Evolutionary conservation across 805 yeast species (phyloP).

Genomic region (Schwanniomyces occidentalis): DNA sequence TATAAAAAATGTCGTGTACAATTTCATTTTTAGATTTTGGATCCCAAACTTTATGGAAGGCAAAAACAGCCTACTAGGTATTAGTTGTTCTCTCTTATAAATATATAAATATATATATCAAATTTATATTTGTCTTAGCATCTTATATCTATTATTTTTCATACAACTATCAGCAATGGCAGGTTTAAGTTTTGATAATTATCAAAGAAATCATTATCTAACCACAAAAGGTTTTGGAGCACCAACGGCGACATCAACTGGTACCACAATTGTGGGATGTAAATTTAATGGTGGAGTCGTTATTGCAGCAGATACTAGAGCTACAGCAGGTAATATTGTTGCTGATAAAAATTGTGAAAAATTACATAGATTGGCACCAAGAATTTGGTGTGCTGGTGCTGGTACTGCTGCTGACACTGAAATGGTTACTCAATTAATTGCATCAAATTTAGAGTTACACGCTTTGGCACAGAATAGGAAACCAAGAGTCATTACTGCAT

Average conservation of each 20-base stretch:
- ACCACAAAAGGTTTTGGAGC: conserved; percentile 69
- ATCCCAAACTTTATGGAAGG: conserved; percentile 4
- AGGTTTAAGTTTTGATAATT: conserved; percentile 91
- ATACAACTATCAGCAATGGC: conserved; percentile 62
- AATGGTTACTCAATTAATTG: conserved; percentile 91
- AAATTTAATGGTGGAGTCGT: conserved; percentile 92
- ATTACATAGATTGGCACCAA: conserved; percentile 84
- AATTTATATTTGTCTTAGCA: background rate
- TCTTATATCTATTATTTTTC: background rate
- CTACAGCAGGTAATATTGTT: conserved; percentile 93
- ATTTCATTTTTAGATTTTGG: conserved; percentile 1
- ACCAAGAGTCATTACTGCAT: conserved; percentile 91
- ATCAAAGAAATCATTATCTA: conserved; percentile 80
- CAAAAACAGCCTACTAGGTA: conserved; percentile 1
- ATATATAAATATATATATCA: background rate
- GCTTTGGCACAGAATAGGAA: conserved; percentile 77
- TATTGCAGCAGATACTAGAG: conserved; percentile 98
- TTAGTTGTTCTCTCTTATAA: background rate
- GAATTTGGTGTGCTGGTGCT: conserved; percentile 99
- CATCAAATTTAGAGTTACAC: conserved; percentile 89
- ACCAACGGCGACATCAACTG: conserved; percentile 94
- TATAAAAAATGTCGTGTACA: conserved; percentile 4
- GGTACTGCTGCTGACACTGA: conserved; percentile 99
- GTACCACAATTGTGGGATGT: conserved; percentile 99
- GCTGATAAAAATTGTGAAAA: conserved; percentile 98